Evolutionary conservation across 768 basidiomycete species (phyloP).

Genomic region (Termitomyces sp.): DNA sequence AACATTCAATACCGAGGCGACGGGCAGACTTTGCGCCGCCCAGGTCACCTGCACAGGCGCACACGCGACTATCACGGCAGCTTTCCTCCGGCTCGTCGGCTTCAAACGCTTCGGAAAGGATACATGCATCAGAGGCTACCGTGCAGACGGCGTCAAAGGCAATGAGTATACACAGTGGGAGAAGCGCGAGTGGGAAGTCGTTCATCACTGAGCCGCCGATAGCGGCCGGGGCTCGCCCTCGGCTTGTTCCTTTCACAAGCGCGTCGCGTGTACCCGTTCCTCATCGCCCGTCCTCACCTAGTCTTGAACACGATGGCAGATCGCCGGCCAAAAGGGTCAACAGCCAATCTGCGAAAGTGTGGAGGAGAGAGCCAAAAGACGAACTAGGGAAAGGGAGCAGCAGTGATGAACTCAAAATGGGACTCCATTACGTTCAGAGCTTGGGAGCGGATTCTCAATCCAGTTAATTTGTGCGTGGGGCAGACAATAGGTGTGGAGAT

Average conservation of each 20-base stretch:
- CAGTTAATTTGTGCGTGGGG: conserved; percentile 20
- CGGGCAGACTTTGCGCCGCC: conserved; percentile 71
- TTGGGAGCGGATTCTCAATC: conserved; percentile 52
- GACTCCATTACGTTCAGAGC: conserved; percentile 68
- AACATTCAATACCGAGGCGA: conserved; percentile 63
- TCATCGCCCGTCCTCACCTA: conserved; percentile 36
- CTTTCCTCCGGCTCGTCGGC: conserved; percentile 33
- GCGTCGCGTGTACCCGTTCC: conserved; percentile 66
- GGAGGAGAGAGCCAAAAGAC: conserved; percentile 22
- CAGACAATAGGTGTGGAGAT: conserved; percentile 19
- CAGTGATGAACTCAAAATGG: conserved; percentile 66
- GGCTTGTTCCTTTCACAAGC: conserved; percentile 71
- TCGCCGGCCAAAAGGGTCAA: conserved; percentile 44
- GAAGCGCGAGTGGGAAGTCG: conserved; percentile 20
- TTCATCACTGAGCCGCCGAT: conserved; percentile 29
- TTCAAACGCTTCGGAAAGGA: conserved; percentile 32
- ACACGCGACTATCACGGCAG: conserved; percentile 34
- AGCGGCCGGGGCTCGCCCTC: conserved; percentile 42
- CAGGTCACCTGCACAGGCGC: conserved; percentile 42
- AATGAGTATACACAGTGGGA: conserved; percentile 48
- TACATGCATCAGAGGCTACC: conserved; percentile 43
- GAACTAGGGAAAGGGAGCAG: conserved; percentile 37
- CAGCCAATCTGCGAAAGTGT: conserved; percentile 68
- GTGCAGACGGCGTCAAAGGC: conserved; percentile 50
- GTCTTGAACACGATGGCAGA: conserved; percentile 22